Percentiles rank a stretch among this genome's conserved stretches.
Conservation (phyloP, 805 yeast species). For the Yamadazyma akitaensis region DNA sequence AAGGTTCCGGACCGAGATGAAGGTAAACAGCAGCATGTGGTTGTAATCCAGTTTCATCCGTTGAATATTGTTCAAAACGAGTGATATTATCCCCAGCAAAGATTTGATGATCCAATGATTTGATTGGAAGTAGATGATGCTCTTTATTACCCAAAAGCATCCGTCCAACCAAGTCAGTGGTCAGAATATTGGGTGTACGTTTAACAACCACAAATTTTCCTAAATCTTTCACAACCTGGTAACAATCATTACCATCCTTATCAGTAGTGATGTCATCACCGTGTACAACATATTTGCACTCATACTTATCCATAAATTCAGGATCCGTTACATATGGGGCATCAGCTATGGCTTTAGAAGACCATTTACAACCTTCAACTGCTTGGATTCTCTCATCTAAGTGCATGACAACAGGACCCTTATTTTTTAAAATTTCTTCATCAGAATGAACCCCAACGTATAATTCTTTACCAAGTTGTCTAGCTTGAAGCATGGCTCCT, state of each 20-base stretch:
- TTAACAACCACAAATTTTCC: slow-evolving; percentile 91
- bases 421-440: slow-evolving; percentile 75
- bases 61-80: slow-evolving; percentile 54
- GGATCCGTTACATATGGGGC: slow-evolving; percentile 97
- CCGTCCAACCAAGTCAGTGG: slow-evolving; percentile 91
- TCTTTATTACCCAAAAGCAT: slow-evolving; percentile 61
- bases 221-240: slow-evolving; percentile 73
- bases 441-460: slow-evolving; percentile 91
- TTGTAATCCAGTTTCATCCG: slow-evolving; percentile 56
- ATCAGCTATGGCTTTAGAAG: slow-evolving; percentile 59
- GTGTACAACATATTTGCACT: slow-evolving; percentile 91
- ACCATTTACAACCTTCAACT: slow-evolving; percentile 89
- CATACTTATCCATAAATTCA: slow-evolving; percentile 64
- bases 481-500: slow-evolving; percentile 93
- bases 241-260: slow-evolving; percentile 93
- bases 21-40: slow-evolving; percentile 58
- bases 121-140: slow-evolving; percentile 47
- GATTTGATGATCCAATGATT: slow-evolving; percentile 21
- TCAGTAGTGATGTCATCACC: slow-evolving; percentile 98
- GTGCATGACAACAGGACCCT: slow-evolving; percentile 94
- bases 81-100: slow-evolving; percentile 36
- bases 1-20: slow-evolving; percentile 18
- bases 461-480: slow-evolving; percentile 72
- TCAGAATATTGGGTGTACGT: slow-evolving; percentile 89
- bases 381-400: slow-evolving; percentile 78